A percentile compares a stretch with the other conserved stretches of the same genome.
phyloP scores from a whole-genome alignment of 2,329 filamentous ascomycete genomes.

The Clonostachys byssicola region DNA sequence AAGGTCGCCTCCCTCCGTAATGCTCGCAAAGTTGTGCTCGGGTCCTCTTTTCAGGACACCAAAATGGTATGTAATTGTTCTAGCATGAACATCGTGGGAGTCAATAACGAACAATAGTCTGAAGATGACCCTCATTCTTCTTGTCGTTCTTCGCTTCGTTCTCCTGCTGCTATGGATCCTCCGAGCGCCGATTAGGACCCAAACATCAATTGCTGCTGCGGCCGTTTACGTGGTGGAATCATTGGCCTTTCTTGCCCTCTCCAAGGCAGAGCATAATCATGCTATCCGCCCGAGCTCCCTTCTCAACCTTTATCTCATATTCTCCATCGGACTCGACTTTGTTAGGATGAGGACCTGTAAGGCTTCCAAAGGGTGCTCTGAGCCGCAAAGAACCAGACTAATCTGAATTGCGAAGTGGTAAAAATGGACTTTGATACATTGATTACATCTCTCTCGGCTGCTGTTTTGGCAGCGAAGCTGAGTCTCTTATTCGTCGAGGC shows the following conservation, averaged over 20 bases:
- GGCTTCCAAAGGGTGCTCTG: too few species aligned
- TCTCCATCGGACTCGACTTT: conserved; percentile 24
- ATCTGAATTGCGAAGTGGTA: too few species aligned
- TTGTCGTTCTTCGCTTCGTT: not conserved
- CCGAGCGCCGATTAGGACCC: conserved; percentile 2
- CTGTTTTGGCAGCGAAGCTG: too few species aligned
- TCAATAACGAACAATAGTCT: too few species aligned
- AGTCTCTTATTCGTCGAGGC: too few species aligned
- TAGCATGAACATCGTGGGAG: too few species aligned
- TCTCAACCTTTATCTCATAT: conserved; percentile 21
- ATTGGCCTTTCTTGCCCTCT: conserved; percentile 15
- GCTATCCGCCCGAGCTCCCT: conserved; percentile 23
- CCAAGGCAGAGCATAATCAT: conserved; percentile 24
- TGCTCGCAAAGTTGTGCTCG: not conserved
- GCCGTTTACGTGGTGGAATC: conserved; percentile 17
- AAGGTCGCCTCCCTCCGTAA: conserved; percentile 8
- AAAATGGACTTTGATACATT: too few species aligned
- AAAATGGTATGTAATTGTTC: conserved; percentile 10
- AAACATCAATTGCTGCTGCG: conserved; percentile 18
- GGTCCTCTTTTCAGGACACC: conserved; percentile 9
- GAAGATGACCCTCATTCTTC: too few species aligned
- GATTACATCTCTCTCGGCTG: too few species aligned
- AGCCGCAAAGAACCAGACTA: too few species aligned
- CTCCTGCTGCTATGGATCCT: conserved; percentile 3
- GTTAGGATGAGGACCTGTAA: too few species aligned